Conservation (phyloP, 78 protist genomes). For the Pelomyxa schiedti region DNA sequence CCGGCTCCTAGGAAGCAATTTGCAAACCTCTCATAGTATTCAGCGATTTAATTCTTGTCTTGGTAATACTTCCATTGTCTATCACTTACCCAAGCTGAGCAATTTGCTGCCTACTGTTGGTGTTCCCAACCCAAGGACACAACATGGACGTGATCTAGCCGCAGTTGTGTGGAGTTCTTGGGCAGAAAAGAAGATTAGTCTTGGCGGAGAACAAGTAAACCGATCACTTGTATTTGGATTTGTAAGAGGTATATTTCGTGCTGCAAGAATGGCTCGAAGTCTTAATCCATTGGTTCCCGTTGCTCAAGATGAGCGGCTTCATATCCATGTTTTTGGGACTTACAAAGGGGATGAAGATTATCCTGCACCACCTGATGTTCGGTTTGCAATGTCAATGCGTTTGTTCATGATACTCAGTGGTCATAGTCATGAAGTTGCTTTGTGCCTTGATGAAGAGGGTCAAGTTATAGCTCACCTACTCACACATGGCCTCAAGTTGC, state of each 20-base stretch:
- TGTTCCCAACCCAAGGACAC: conserved; percentile 22
- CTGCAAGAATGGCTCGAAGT: conserved; percentile 4
- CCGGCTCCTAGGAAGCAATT: too few species aligned
- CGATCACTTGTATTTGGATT: conserved; percentile 39
- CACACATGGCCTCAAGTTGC: conserved; percentile 22
- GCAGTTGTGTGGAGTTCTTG: conserved; percentile 26
- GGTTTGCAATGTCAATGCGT: conserved; percentile 46
- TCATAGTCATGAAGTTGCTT: conserved; percentile 30
- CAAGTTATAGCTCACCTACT: conserved; percentile 24
- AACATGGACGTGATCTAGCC: conserved; percentile 9
- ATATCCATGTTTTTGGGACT: conserved; percentile 37
- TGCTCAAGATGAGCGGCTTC: neutral
- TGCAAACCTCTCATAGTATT: too few species aligned
- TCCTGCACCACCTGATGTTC: conserved; percentile 42
- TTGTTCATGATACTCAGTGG: conserved; percentile 27
- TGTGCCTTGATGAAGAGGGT: conserved; percentile 45
- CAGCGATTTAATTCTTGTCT: too few species aligned
- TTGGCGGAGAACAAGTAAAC: conserved; percentile 53
- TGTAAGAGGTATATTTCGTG: conserved; percentile 16
- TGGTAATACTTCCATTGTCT: too few species aligned
- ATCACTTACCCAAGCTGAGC: conserved; percentile 23
- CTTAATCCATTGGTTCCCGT: conserved; percentile 18
- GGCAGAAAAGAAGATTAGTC: conserved; percentile 43
- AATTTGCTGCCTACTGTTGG: conserved; percentile 19
- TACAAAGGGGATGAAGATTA: conserved; percentile 46